These are phyloP conservation scores for Pinus tabuliformis DNA, from an alignment of 75 land plant species.

Conservation along the genomic window DNA sequence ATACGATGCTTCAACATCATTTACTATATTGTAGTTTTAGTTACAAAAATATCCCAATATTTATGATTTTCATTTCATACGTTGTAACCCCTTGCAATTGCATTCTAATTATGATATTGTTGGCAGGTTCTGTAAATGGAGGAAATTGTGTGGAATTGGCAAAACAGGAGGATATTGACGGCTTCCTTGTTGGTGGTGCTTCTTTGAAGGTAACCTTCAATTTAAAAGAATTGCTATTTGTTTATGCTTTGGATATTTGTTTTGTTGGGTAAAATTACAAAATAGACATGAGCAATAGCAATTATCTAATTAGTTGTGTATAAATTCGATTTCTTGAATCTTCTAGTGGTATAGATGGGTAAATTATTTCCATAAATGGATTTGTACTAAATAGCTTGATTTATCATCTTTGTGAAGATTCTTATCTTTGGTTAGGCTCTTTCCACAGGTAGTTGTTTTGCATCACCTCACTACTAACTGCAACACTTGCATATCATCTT, in stretches of 20 bases:
- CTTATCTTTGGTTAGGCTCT: too few species aligned
- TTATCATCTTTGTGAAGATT: too few species aligned
- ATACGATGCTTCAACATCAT: background rate
- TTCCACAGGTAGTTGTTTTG: too few species aligned
- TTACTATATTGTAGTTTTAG: background rate
- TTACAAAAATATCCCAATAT: too few species aligned
- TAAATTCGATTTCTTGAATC: background rate
- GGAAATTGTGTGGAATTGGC: conserved; percentile 85
- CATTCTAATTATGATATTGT: background rate
- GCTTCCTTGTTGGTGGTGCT: conserved; percentile 98
- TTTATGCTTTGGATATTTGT: background rate
- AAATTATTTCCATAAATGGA: background rate
- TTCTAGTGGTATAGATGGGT: too few species aligned
- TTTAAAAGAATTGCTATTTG: background rate
- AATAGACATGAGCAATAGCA: background rate
- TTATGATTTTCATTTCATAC: background rate
- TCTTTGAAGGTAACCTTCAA: conserved; percentile 70
- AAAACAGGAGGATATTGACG: conserved; percentile 87
- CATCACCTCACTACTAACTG: too few species aligned
- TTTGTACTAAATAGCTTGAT: background rate
- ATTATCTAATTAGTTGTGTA: background rate
- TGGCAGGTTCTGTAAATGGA: conserved; percentile 60
- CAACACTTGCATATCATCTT: too few species aligned
- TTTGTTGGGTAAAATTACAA: background rate
- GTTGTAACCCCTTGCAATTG: background rate